Evolutionary conservation across 1,139 yeast genomes (phyloP), one percentile per base, ranked within the genome.

Genomic region (Geotrichum bryndzae): DNA sequence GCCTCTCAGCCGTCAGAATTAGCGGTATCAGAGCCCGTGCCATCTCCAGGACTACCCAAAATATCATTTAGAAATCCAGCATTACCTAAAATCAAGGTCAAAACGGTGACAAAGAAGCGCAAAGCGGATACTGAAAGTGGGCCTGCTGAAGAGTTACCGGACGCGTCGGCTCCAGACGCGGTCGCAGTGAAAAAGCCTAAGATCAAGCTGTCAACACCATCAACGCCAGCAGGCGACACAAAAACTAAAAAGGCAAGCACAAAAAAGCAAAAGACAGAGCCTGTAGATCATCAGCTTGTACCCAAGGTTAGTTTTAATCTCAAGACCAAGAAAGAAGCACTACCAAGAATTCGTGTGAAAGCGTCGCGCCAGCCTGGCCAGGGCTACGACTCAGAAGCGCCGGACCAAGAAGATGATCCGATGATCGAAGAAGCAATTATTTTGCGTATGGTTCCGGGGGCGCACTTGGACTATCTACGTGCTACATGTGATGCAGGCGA

Each of bases 371-470:
- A 88, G 10, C 96, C 96, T 0, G 97, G 97, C 1, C 97, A 92
- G 68, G 98, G 98, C 0, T 94, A 94, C 73, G 99, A 94, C 72
- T 88, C 97, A 0, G 99, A 94, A 70, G 98, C 96, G 11, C 96
- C 97, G 0, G 98, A 94, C 69, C 78, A 90, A 54, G 99, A 94
- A 72, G 97, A 91, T 64, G 98, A 94, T 70, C 99, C 99, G 0
- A 77, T 90, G 67, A 78, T 91, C 31, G 98, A 94, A 71, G 96
- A 89, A 67, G 97, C 96, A 0, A 81, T 94, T 2, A 79, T 91
- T 1, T 74, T 94, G 57, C 79, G 99, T 58, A 87, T 94, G 77
- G 72, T 89, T 11, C 88, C 94, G 25, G 96, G 90, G 67, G 82
- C 86, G 38, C 90, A 88, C 68, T 75, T 90, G 58, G 97, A 90